These are phyloP conservation scores for Collybiopsis confluens DNA, from an alignment of 768 basidiomycete genomes.

Conservation along the genomic window DNA sequence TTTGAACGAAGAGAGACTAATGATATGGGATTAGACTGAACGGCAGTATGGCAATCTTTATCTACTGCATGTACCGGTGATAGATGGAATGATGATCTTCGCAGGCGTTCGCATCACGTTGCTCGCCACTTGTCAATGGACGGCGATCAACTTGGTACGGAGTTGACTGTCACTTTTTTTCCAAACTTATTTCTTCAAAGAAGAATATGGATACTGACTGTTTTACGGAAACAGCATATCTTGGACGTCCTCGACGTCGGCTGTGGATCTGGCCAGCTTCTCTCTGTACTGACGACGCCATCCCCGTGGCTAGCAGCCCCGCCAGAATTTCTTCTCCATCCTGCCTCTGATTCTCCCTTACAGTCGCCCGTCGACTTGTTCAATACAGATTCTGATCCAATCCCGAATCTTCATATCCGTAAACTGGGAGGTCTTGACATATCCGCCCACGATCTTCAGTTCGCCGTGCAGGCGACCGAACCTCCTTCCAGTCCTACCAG, in stretches of 20 bases:
- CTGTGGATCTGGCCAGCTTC: conserved; percentile 77
- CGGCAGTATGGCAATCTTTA: too few relatives aligned
- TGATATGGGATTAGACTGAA: too few relatives aligned
- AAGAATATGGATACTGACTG: conserved; percentile 66
- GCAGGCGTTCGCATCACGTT: too few relatives aligned
- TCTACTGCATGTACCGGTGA: too few relatives aligned
- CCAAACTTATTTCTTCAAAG: conserved; percentile 68
- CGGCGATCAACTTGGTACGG: conserved; percentile 14
- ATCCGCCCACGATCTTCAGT: conserved; percentile 44
- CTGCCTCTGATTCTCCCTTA: conserved; percentile 10
- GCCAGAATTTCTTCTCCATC: conserved; percentile 29
- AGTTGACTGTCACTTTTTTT: conserved; percentile 57
- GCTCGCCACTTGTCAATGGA: too few relatives aligned
- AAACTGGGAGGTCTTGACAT: conserved; percentile 71
- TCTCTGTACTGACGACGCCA: conserved; percentile 66
- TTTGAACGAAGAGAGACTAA: too few relatives aligned
- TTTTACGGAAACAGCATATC: conserved; percentile 53
- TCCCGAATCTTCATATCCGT: conserved; percentile 53
- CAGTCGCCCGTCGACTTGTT: conserved; percentile 10
- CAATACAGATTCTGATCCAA: conserved; percentile 31
- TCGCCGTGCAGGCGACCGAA: conserved; percentile 45
- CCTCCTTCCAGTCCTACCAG: conserved; percentile 4
- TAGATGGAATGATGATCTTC: too few relatives aligned
- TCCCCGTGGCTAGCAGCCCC: conserved; percentile 62
- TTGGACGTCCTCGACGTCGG: conserved; percentile 72